Evolutionary conservation across 2,329 filamentous ascomycete genomes (phyloP).

Genomic region (Trichothecium sympodiale): DNA sequence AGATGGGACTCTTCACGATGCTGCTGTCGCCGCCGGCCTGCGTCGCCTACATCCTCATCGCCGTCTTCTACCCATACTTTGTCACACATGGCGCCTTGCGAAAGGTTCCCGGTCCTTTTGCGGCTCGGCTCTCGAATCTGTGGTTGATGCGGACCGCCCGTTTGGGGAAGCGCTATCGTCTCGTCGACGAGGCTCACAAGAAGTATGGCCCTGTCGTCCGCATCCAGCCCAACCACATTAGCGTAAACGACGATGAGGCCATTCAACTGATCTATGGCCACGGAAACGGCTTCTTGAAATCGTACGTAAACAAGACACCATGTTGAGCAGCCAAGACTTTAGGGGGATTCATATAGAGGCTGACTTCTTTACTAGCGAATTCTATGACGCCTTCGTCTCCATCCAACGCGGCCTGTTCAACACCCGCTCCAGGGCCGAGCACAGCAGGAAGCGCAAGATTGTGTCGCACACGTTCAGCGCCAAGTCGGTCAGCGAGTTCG

Average conservation of each 20-base stretch:
- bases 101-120: constrained; percentile 50
- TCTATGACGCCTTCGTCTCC: constrained; percentile 86
- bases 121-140: constrained; percentile 58
- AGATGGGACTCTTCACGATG: too few species aligned
- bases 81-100: constrained; percentile 39
- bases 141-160: constrained; percentile 66
- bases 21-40: too few species aligned
- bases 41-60: too few species aligned
- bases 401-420: constrained; percentile 84
- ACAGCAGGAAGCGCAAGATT: constrained; percentile 81
- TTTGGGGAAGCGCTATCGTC: constrained; percentile 50
- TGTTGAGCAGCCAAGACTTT: not conserved
- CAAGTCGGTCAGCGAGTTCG: constrained; percentile 73
- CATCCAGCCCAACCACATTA: constrained; percentile 76
- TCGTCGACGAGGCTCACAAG: constrained; percentile 64
- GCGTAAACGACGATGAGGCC: constrained; percentile 67
- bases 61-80: constrained; percentile 47
- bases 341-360: not conserved
- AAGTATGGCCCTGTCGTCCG: constrained; percentile 69
- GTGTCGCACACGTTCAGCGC: constrained; percentile 78
- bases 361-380: constrained; percentile 43
- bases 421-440: constrained; percentile 69
- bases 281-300: constrained; percentile 64
- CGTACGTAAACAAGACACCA: constrained; percentile 29
- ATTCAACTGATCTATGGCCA: constrained; percentile 71